Conservation (phyloP, 2,329 filamentous ascomycete species). For the Stromatinia cepivora region DNA sequence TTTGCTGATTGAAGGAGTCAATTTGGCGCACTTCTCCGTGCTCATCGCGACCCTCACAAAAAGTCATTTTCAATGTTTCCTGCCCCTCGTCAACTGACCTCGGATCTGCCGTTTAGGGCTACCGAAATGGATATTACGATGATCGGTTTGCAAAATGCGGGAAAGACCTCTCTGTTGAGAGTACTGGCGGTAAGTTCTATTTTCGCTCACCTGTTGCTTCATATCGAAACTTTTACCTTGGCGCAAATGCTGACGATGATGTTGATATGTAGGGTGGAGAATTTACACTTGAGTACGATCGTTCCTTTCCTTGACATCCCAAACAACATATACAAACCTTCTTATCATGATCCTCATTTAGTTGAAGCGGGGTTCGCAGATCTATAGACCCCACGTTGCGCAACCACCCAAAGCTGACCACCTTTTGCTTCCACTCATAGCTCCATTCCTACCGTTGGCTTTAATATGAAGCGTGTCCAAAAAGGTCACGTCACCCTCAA, state of each 20-base stretch:
- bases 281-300: constrained; percentile 94
- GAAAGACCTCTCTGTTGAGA: constrained; percentile 91
- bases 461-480: constrained; percentile 98
- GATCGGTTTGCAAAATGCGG: constrained; percentile 96
- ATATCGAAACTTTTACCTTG: constrained; percentile 7
- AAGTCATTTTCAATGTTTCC: neutral
- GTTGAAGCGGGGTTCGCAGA: constrained; percentile 24
- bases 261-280: constrained; percentile 74
- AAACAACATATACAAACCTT: constrained; percentile 1
- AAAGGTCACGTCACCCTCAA: constrained; percentile 98
- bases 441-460: constrained; percentile 96
- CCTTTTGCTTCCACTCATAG: constrained; percentile 51
- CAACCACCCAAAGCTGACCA: constrained; percentile 41
- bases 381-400: constrained; percentile 21
- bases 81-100: neutral
- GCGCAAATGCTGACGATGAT: constrained; percentile 42
- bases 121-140: constrained; percentile 99
- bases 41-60: neutral
- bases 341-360: constrained; percentile 4
- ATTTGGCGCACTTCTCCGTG: constrained; percentile 4
- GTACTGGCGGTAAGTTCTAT: constrained; percentile 83
- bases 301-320: constrained; percentile 4
- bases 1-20: neutral
- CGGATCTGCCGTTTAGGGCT: constrained; percentile 61
- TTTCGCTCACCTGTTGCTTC: constrained; percentile 30